Percentiles rank a stretch among this genome's conserved stretches.
Evolutionary conservation across 768 basidiomycete species (phyloP).

Genomic region (Xerocomus spinulosus): DNA sequence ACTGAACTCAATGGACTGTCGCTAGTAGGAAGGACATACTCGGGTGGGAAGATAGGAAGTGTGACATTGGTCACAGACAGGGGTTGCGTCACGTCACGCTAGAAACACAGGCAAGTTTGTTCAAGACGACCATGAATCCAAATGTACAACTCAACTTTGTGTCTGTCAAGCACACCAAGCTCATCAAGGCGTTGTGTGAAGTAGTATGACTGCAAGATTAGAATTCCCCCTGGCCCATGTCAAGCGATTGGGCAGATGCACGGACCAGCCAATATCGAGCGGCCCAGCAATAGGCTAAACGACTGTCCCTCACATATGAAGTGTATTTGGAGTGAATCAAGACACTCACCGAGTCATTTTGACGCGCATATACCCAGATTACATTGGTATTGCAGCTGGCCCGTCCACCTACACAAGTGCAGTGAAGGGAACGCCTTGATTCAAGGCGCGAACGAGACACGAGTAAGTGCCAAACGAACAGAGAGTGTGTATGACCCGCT

Average conservation of each 20-base stretch:
- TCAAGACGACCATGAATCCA: slow-evolving; percentile 24
- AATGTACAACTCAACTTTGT: slow-evolving; percentile 28
- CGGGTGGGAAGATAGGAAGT: slow-evolving; percentile 4
- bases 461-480: slow-evolving; percentile 24
- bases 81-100: slow-evolving; percentile 28
- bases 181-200: slow-evolving; percentile 28
- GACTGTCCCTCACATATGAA: slow-evolving; percentile 24
- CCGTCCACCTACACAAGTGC: not conserved
- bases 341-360: slow-evolving; percentile 27
- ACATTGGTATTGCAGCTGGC: slow-evolving; percentile 3
- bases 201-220: slow-evolving; percentile 19
- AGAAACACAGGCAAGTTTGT: slow-evolving; percentile 27
- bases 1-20: slow-evolving; percentile 1
- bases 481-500: slow-evolving; percentile 18
- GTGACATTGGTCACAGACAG: slow-evolving; percentile 29
- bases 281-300: slow-evolving; percentile 3
- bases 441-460: no score
- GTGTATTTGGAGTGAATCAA: slow-evolving; percentile 27
- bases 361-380: slow-evolving; percentile 5
- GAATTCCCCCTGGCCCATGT: slow-evolving; percentile 2
- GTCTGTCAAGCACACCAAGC: slow-evolving; percentile 21
- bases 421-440: slow-evolving; percentile 14
- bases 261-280: no score
- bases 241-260: slow-evolving; percentile 7
- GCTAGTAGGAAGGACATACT: slow-evolving; percentile 1